Conservation (phyloP, 352 stramenopile species). For the Hyaloperonospora arabidopsidis region DNA sequence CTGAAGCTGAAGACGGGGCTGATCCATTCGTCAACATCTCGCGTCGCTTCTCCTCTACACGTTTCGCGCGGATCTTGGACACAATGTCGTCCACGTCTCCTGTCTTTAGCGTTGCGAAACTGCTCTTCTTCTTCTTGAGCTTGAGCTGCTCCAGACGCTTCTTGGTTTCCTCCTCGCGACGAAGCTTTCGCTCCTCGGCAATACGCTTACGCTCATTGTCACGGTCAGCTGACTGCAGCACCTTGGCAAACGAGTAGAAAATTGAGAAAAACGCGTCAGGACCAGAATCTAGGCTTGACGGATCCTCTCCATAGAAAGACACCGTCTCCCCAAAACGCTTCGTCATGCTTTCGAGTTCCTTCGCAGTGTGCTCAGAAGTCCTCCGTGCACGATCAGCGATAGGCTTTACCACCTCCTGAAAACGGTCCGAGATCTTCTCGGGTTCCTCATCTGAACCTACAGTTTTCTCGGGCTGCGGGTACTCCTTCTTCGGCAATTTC, state of each 20-base stretch:
- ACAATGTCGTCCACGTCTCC: slow-evolving; percentile 79
- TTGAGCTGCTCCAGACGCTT: slow-evolving; percentile 76
- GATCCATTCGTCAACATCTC: slow-evolving; percentile 42
- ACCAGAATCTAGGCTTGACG: slow-evolving; percentile 53
- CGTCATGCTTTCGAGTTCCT: slow-evolving; percentile 52
- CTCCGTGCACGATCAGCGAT: slow-evolving; percentile 64
- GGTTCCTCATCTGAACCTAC: slow-evolving; percentile 21
- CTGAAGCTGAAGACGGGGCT: slow-evolving; percentile 18
- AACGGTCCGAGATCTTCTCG: slow-evolving; percentile 50
- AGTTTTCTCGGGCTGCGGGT: slow-evolving; percentile 22
- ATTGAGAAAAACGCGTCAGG: slow-evolving; percentile 81
- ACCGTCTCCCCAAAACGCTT: slow-evolving; percentile 62
- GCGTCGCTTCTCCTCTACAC: slow-evolving; percentile 63
- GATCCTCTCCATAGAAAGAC: slow-evolving; percentile 69
- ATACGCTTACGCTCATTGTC: slow-evolving; percentile 83
- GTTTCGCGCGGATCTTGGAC: slow-evolving; percentile 75
- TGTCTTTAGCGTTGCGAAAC: slow-evolving; percentile 64
- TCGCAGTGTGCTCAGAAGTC: slow-evolving; percentile 47
- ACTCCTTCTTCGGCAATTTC: slow-evolving; percentile 41
- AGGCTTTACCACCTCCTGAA: slow-evolving; percentile 67
- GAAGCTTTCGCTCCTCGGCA: slow-evolving; percentile 64
- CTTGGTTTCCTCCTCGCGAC: slow-evolving; percentile 69
- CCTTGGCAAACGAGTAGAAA: slow-evolving; percentile 79
- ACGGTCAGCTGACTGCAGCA: slow-evolving; percentile 68
- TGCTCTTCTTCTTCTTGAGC: slow-evolving; percentile 67